Evolutionary conservation across 768 basidiomycete genomes (phyloP), one percentile per base, ranked within the genome.

Genomic region (Cystobasidium tubakii): DNA sequence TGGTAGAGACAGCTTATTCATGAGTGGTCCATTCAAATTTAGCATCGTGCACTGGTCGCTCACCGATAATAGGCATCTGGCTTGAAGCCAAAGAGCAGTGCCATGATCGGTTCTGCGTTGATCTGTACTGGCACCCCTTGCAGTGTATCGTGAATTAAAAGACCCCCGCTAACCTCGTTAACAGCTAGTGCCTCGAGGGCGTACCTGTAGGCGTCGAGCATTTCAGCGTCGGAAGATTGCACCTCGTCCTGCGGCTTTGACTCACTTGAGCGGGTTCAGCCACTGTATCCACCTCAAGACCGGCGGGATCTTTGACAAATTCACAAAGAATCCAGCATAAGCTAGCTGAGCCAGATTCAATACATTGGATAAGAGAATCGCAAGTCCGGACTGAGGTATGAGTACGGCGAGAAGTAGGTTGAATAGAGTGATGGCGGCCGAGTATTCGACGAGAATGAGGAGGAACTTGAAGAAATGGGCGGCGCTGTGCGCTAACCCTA

Each of bases 251-350:
- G 65, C 43, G 23, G 54, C 23, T 9, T 27, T 6, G 27, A 39
- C 69, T 46, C 36, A 71, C 69, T 92, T 92, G 60, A 92, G 84
- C 44, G 90, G 90, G 67, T 89, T 89, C 73, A 94, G 77, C 89
- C 91, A 97, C 79, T 94, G 89, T 66, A 97, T 83, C 94, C 94
- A 98, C 19, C 94, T 86, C 0, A 98, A 85, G 1, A 94, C 91
- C 1, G 90, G 90, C 1, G 94, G 92, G 73, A 98, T 95, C 74
- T 85, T 84, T 75, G 83, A 81, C 17, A 66, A 54, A 36, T 74
- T 73, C 62, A 76, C 36, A 44, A 77, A 67, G n/a, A 75, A 73
- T 31, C 81, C 81, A 12, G 81, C 82, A 73, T 81, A 82, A 31
- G 81, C 81, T 82, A 84, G 82, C 34, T 82, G 77, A 78, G 81